Evolutionary conservation across 345 rosid species (phyloP).

Genomic region (Bretschneidera sinensis): DNA sequence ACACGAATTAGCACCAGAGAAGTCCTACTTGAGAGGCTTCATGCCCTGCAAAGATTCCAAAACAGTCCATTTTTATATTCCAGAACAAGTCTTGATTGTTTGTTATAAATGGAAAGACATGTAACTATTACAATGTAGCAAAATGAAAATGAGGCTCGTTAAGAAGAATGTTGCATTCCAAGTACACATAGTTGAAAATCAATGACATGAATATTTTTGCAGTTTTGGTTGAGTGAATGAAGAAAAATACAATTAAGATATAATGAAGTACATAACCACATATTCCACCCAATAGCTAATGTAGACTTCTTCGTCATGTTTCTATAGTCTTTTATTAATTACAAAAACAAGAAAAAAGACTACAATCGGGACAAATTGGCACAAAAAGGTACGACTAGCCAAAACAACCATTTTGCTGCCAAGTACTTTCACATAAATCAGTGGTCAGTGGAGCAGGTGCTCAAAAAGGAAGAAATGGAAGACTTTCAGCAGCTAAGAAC

Average conservation of each 20-base stretch:
- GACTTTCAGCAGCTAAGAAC: too few relatives aligned
- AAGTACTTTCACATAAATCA: too few relatives aligned
- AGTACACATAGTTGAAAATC: not conserved
- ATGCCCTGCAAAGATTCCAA: constrained; percentile 47
- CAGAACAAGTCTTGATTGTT: not conserved
- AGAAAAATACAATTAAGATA: not conserved
- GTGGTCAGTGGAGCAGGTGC: too few relatives aligned
- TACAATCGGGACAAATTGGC: too few relatives aligned
- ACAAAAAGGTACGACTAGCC: too few relatives aligned
- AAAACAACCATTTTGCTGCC: too few relatives aligned
- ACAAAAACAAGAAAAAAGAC: too few relatives aligned
- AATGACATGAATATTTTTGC: not conserved
- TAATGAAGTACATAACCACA: not conserved
- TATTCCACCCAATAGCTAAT: not conserved
- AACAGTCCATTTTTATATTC: not conserved
- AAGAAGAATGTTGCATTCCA: not conserved
- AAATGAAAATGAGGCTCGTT: not conserved
- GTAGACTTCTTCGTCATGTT: not conserved
- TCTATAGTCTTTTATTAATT: too few relatives aligned
- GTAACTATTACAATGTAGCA: not conserved
- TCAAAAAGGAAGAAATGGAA: too few relatives aligned
- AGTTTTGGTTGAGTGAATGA: not conserved
- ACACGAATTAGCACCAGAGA: not conserved
- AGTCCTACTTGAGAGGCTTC: constrained; percentile 69
- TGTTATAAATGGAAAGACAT: not conserved